phyloP scores from a whole-genome alignment of 2,329 filamentous ascomycete genomes.

The Ampelomyces quisqualis region DNA sequence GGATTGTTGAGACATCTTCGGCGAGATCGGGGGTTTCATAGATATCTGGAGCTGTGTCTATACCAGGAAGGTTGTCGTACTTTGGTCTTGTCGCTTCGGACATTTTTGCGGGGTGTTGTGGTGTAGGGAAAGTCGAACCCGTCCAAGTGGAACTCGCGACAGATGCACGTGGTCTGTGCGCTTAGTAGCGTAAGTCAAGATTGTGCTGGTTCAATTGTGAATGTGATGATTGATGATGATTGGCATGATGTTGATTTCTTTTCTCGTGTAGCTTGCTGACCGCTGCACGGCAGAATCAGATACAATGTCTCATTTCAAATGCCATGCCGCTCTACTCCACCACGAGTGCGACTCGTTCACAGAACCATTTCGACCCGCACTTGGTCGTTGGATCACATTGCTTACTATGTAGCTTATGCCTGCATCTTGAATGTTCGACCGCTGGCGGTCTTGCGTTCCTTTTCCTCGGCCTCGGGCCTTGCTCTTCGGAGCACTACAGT shows the following conservation, averaged over 20 bases:
- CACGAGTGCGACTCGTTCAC: too few species aligned
- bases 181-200: too few species aligned
- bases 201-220: too few species aligned
- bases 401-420: constrained; percentile 25
- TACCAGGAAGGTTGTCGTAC: constrained; percentile 53
- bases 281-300: too few species aligned
- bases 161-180: constrained; percentile 2
- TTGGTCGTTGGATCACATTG: background rate
- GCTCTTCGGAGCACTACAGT: constrained; percentile 85
- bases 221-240: too few species aligned
- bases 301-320: too few species aligned
- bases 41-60: constrained; percentile 85
- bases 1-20: constrained; percentile 83
- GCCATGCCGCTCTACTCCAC: too few species aligned
- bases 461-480: constrained; percentile 91
- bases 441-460: constrained; percentile 96
- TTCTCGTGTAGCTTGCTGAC: too few species aligned
- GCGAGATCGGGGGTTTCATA: constrained; percentile 95
- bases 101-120: constrained; percentile 21
- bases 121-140: constrained; percentile 7
- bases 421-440: constrained; percentile 83
- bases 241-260: too few species aligned
- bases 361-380: too few species aligned
- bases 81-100: constrained; percentile 38
- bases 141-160: constrained; percentile 5